Percentiles rank a stretch among this genome's conserved stretches.
Conservation (phyloP, 208 protist genomes). For the Leishmania lainsoni region DNA sequence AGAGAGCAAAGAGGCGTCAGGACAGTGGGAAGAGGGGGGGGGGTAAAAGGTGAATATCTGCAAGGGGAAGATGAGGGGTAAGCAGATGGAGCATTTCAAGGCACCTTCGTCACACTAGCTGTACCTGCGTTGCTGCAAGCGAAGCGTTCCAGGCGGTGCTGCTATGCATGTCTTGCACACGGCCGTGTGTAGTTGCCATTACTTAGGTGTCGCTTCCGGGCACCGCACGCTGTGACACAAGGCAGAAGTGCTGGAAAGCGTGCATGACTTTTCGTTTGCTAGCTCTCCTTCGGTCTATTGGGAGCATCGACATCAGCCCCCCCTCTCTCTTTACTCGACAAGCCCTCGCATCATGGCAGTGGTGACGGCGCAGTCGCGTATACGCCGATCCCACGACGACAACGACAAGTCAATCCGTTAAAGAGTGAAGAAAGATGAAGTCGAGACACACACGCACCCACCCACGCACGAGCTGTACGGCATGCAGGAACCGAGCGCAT, state of each 20-base stretch:
- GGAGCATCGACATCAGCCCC: background rate
- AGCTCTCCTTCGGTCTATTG: conserved; percentile 12
- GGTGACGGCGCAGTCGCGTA: background rate
- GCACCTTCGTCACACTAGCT: background rate
- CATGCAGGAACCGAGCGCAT: background rate
- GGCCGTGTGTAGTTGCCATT: background rate
- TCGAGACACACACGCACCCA: background rate
- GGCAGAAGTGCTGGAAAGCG: background rate
- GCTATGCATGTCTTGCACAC: background rate
- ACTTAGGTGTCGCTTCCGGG: background rate
- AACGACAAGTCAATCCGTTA: background rate
- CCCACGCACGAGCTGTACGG: background rate
- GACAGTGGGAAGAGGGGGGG: background rate
- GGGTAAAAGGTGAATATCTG: background rate
- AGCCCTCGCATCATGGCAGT: background rate
- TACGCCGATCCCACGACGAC: background rate
- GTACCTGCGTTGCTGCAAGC: background rate
- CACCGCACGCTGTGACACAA: background rate
- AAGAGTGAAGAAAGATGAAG: no score
- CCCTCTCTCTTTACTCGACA: background rate
- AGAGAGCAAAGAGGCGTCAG: background rate
- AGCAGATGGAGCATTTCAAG: background rate
- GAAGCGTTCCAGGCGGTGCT: background rate
- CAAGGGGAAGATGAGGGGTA: background rate
- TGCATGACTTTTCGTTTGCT: background rate